phyloP scores from a whole-genome alignment of 208 protist species.

The Trichomonas gallinae region DNA sequence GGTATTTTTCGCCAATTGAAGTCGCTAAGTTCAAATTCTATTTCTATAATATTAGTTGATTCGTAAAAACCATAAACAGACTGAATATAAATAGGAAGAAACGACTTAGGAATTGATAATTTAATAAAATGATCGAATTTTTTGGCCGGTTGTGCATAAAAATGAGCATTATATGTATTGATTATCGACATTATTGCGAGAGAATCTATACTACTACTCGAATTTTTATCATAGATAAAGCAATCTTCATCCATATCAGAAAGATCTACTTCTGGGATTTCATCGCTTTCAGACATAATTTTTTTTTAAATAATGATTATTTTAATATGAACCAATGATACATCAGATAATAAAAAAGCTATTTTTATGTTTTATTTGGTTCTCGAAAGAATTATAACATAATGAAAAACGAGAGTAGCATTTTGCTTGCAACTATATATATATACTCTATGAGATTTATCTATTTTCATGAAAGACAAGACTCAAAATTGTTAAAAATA shows the following conservation, averaged over 20 bases:
- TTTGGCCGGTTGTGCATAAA: neutral
- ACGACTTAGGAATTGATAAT: neutral
- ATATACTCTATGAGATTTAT: too few relatives aligned
- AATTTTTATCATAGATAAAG: neutral
- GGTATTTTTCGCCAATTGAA: neutral
- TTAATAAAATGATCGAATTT: neutral
- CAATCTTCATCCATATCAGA: neutral
- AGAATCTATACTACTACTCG: neutral
- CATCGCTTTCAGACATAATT: neutral
- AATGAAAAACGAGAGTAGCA: too few relatives aligned
- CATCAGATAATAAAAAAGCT: too few relatives aligned
- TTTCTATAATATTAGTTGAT: neutral
- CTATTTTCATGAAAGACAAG: too few relatives aligned
- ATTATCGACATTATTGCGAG: neutral
- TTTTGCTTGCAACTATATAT: too few relatives aligned
- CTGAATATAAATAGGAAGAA: neutral
- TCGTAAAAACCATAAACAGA: neutral
- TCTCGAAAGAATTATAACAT: too few relatives aligned
- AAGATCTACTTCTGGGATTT: neutral
- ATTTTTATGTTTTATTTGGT: too few relatives aligned
- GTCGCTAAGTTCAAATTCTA: neutral
- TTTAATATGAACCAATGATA: too few relatives aligned
- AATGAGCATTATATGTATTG: neutral
- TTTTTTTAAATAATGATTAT: neutral
- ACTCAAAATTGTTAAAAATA: too few relatives aligned